Evolutionary conservation across 495 filamentous ascomycete species (phyloP).

Genomic region (Chaetomium tenue): DNA sequence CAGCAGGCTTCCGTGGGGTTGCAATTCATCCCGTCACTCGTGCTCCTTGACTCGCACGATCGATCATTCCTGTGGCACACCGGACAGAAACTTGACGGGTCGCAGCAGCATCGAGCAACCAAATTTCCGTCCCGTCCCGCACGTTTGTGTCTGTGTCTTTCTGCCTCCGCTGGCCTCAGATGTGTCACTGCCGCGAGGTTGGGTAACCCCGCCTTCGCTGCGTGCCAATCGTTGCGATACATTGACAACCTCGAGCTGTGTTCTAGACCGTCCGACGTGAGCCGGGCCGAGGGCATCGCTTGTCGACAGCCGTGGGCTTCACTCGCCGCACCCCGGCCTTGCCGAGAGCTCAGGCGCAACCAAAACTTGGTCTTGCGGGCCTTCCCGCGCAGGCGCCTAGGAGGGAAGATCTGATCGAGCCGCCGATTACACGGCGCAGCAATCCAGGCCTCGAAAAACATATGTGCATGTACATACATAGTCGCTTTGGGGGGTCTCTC

Average conservation of each 20-base stretch:
- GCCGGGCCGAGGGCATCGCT: neutral
- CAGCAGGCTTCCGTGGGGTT: neutral
- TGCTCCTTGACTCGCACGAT: neutral
- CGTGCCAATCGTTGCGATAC: neutral
- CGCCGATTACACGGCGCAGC: too few species aligned
- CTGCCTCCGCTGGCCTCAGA: neutral
- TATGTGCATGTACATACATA: too few species aligned
- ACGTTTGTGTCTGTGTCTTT: conserved; percentile 1
- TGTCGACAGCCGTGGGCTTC: neutral
- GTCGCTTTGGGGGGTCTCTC: too few species aligned
- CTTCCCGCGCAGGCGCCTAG: neutral
- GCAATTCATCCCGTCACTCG: neutral
- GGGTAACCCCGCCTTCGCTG: conserved; percentile 4
- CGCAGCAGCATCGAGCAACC: conserved; percentile 28
- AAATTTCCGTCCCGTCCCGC: conserved; percentile 16
- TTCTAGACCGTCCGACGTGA: neutral
- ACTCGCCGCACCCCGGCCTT: neutral
- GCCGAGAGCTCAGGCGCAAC: conserved; percentile 1
- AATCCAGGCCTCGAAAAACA: too few species aligned
- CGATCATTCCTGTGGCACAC: neutral
- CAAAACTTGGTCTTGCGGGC: neutral
- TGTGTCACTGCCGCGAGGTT: neutral
- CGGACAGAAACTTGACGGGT: conserved; percentile 24
- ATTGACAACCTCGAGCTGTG: neutral
- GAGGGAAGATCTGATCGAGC: neutral